Evolutionary conservation across 345 rosid genomes (phyloP), one percentile per base, ranked within the genome.

Genomic region (Populus deltoides): DNA sequence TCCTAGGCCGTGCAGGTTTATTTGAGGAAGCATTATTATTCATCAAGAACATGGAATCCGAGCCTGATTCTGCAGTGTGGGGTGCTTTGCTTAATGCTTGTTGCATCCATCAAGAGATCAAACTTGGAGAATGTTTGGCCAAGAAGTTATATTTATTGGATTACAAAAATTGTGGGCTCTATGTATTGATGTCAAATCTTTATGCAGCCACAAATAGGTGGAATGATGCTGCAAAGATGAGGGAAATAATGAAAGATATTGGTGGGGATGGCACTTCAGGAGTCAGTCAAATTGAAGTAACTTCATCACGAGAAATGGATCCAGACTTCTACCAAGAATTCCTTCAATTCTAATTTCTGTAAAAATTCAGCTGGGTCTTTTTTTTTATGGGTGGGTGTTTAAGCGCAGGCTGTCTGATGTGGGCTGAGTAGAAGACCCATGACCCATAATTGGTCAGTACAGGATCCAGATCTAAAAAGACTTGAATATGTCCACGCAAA

Each of bases 161-260:
- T 82, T 74, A 80, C 70, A 81, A 73, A 74, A 89, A 90, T 68
- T 93, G 97, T 29, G 98, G 97, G 18, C 79, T 94, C 63, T 94
- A 92, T 68, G 91, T 94, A 20, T 77, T 90, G 84, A 91, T 94
- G 97, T 94, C 98, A 20, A 94, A 94, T 85, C 87, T 94, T 27
- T 94, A 92, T 80, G 98, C 98, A 61, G 80, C 86, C 36, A 76
- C 81, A 76, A 89, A 73, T 76, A 91, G 90, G 87, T 94, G 94
- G 97, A 93, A 87, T 12, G 93, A 92, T 49, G 96, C 88, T 29
- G 88, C 81, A 31, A 83, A 88, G 83, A 88, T 91, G 79, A 88
- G 98, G 87, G 78, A 81, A 81, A 87, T 92, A 88, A 91, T 94
- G 97, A 88, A 82, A 81, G 89, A 86, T 75, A 75, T 67, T 20